Conservation (phyloP, 345 rosid genomes). For the Geranium rotundifolium region DNA sequence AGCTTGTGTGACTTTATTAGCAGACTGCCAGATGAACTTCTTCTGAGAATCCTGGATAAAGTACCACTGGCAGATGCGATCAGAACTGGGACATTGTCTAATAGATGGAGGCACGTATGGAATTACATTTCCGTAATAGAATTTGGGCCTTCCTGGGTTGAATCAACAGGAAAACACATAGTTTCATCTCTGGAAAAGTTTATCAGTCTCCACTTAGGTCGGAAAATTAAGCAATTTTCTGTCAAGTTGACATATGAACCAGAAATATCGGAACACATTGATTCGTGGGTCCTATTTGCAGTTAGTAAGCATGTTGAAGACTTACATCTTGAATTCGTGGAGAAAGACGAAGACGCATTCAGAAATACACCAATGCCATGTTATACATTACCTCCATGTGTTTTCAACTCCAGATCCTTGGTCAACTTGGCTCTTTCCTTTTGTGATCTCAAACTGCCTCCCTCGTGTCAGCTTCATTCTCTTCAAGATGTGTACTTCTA, state of each 20-base stretch:
- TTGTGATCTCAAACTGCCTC: constrained; percentile 9
- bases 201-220: constrained; percentile 5
- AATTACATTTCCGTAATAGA: constrained; percentile 8
- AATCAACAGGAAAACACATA: constrained; percentile 9
- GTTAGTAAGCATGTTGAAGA: constrained; percentile 8
- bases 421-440: neutral
- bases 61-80: constrained; percentile 10
- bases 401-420: constrained; percentile 10
- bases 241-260: constrained; percentile 6
- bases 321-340: constrained; percentile 6
- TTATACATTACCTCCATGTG: constrained; percentile 6
- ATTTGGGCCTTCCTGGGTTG: constrained; percentile 7
- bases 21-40: constrained; percentile 11
- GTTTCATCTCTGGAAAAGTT: constrained; percentile 7
- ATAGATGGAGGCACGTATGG: constrained; percentile 13
- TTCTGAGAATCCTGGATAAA: constrained; percentile 9
- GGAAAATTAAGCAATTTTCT: constrained; percentile 1
- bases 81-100: constrained; percentile 8
- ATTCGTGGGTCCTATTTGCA: constrained; percentile 11
- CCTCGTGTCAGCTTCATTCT: constrained; percentile 1
- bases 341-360: neutral
- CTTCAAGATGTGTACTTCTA: neutral
- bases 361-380: constrained; percentile 1
- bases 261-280: constrained; percentile 8
- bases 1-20: neutral